Base-by-base conservation (phyloP, 192 early-diverging fungal species). In the Umbelopsis vinacea region DNA sequence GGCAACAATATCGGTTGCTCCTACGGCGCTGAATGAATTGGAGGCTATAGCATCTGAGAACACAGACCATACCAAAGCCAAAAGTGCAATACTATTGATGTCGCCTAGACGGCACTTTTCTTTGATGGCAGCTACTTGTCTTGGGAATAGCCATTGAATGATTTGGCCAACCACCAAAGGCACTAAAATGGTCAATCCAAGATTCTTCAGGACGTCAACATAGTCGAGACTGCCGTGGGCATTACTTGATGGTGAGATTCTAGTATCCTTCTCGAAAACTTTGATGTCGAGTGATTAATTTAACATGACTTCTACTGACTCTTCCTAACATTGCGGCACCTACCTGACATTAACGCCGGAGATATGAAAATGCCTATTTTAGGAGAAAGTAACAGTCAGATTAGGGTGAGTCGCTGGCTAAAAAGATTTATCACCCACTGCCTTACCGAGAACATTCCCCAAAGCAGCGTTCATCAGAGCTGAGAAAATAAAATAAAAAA, bases 1-100 rank as follows among this genome's bases (percentile, higher is more conserved):
- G 26, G 82, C 84, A 52, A 88, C 73, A 40, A 91, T 79, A 53
- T 83, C 82, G 0, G 79, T 76, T 2, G 83, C 83, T 53, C 78
- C 71, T 35, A 89, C 76, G 15, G 76, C 79, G 11, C 79, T 50
- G 54, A 84, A 88, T 6, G 89, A 81, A 68, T 88, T 70, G 48
- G 84, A 80, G 38, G 80, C 48, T 43, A 92, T 87, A 9, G 91
- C 87, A 72, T 92, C 90, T 67, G 87, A 90, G 70, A 91, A 92
- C n/a, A 90, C 87, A 33, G 83, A 86, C 89, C 88, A 91, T 22
- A 92, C 90, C 35, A 92, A 77, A 21, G 87, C 79, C 55, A 92
- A 76, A 2, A 92, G 83, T 66, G 87, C 76, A 2, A 79, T 50
- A 68, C 79, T 83, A 71, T 88, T 90, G 47, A 92, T 45, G 11